Percentiles rank a stretch among this genome's conserved stretches.
phyloP scores from a whole-genome alignment of 768 basidiomycete species.

The Termitomyces sp. region DNA sequence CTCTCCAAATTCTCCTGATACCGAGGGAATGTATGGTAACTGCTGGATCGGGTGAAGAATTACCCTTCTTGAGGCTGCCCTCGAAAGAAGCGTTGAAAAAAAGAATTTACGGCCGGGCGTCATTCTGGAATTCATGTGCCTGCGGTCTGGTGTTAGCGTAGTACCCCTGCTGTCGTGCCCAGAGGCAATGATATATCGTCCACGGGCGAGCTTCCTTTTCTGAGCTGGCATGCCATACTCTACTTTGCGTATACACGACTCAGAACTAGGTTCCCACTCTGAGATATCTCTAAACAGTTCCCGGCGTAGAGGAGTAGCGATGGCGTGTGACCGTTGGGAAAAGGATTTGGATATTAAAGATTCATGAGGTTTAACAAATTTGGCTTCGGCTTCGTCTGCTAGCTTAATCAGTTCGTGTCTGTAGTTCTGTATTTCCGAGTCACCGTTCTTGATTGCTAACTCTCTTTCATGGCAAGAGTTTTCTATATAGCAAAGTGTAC shows the following conservation, averaged over 20 bases:
- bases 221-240: background rate
- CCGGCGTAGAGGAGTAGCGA: slow-evolving; percentile 5
- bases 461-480: slow-evolving; percentile 17
- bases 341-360: slow-evolving; percentile 2
- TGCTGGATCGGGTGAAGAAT: background rate
- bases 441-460: slow-evolving; percentile 12
- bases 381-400: slow-evolving; percentile 46
- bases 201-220: slow-evolving; percentile 8
- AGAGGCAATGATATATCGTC: background rate
- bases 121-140: background rate
- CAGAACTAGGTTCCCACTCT: slow-evolving; percentile 43
- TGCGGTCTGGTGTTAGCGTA: background rate
- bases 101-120: background rate
- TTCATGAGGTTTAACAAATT: slow-evolving; percentile 30
- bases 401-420: slow-evolving; percentile 35
- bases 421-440: slow-evolving; percentile 23
- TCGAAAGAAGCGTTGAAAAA: slow-evolving; percentile 4
- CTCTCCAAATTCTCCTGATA: background rate
- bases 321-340: background rate
- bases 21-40: background rate
- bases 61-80: background rate
- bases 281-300: slow-evolving; percentile 22
- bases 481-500: slow-evolving; percentile 43
- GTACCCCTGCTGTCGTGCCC: background rate
- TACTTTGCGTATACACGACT: slow-evolving; percentile 32